Conservation (phyloP, 176 grass and related monocot genomes). For the Themeda triandra region DNA sequence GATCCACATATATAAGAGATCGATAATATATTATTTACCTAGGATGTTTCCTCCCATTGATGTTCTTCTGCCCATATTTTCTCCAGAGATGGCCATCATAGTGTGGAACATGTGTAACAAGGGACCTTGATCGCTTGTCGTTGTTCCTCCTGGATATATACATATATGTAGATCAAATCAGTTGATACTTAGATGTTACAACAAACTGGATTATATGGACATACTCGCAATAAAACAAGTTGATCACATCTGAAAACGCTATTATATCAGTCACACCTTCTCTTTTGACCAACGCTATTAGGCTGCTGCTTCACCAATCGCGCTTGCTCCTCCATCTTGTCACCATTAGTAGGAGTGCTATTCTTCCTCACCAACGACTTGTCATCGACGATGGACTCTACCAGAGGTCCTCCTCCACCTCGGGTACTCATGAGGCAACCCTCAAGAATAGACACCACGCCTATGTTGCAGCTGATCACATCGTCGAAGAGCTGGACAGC, state of each 20-base stretch:
- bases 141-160: background rate
- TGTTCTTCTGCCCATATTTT: constrained; percentile 56
- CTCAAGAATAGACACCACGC: background rate
- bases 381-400: background rate
- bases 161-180: background rate
- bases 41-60: constrained; percentile 28
- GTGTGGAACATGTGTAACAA: constrained; percentile 19
- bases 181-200: background rate
- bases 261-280: background rate
- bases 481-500: constrained; percentile 1
- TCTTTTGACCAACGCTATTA: constrained; percentile 3
- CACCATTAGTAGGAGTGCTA: too few species aligned
- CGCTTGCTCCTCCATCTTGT: background rate
- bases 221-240: background rate
- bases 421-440: background rate
- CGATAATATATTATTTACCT: constrained; percentile 19
- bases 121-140: background rate
- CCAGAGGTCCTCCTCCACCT: background rate
- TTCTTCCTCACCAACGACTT: background rate
- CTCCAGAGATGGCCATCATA: constrained; percentile 52
- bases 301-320: background rate
- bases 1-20: background rate
- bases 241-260: background rate
- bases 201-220: background rate
- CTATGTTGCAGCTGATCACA: background rate